phyloP scores from a whole-genome alignment of 495 filamentous ascomycete genomes.

The Thermochaetoides thermophila region DNA sequence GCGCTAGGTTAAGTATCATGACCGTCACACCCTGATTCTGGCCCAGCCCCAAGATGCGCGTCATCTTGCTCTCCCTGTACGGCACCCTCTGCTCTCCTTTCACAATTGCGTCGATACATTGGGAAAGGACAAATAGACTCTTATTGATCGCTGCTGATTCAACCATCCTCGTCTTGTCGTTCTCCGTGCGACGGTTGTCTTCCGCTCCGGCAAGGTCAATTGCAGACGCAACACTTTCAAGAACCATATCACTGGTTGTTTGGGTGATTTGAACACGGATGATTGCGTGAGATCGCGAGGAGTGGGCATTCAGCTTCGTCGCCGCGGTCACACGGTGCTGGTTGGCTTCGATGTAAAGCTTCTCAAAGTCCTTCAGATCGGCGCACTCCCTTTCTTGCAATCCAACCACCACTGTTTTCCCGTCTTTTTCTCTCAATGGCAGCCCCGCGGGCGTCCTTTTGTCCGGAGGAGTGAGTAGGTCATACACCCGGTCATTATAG shows the following conservation, averaged over 20 bases:
- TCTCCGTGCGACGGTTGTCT: conserved; percentile 88
- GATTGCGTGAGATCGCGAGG: conserved; percentile 85
- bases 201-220: conserved; percentile 96
- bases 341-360: conserved; percentile 86
- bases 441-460: conserved; percentile 76
- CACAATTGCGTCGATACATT: conserved; percentile 89
- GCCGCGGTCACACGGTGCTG: conserved; percentile 80
- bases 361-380: conserved; percentile 84
- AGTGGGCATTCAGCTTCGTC: conserved; percentile 93
- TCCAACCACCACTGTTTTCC: conserved; percentile 87
- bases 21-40: conserved; percentile 92
- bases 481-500: conserved; percentile 92
- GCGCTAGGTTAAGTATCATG: conserved; percentile 93
- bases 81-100: conserved; percentile 61
- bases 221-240: conserved; percentile 72
- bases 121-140: conserved; percentile 82
- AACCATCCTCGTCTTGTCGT: conserved; percentile 80
- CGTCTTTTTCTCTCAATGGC: conserved; percentile 71
- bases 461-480: conserved; percentile 81
- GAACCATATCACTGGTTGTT: conserved; percentile 51
- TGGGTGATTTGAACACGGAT: conserved; percentile 78
- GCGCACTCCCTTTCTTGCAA: conserved; percentile 75
- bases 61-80: conserved; percentile 95
- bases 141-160: conserved; percentile 99
- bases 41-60: conserved; percentile 76